Evolutionary conservation across 495 filamentous ascomycete species (phyloP).

Genomic region (Penicillium desertorum): DNA sequence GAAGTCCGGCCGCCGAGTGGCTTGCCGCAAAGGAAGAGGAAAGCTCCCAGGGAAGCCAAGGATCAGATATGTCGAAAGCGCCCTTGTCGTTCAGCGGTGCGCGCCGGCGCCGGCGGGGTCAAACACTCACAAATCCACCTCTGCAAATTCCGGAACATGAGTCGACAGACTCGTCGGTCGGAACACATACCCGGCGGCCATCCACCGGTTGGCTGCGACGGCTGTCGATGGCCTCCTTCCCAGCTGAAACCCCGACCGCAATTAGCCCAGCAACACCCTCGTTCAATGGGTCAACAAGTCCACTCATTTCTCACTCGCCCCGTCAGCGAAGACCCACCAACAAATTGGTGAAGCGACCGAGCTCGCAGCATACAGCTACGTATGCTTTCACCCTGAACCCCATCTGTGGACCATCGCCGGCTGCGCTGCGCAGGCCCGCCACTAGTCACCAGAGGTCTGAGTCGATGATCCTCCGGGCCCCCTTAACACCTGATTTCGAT

Average conservation of each 20-base stretch:
- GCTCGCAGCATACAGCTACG: slow-evolving; percentile 57
- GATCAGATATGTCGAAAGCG: slow-evolving; percentile 27
- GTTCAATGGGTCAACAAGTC: slow-evolving; percentile 68
- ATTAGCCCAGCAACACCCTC: slow-evolving; percentile 65
- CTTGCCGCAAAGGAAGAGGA: slow-evolving; percentile 15
- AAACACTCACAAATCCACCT: slow-evolving; percentile 41
- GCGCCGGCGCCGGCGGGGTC: slow-evolving; percentile 38
- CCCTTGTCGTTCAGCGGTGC: slow-evolving; percentile 58
- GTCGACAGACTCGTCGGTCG: slow-evolving; percentile 36
- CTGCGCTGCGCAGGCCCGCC: slow-evolving; percentile 70
- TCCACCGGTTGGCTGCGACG: slow-evolving; percentile 75
- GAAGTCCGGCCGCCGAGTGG: slow-evolving; percentile 17
- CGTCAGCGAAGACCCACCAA: slow-evolving; percentile 62
- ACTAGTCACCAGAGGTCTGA: slow-evolving; percentile 86
- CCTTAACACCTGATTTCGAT: slow-evolving; percentile 35
- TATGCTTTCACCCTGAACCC: slow-evolving; percentile 31
- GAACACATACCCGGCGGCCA: slow-evolving; percentile 45
- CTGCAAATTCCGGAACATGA: slow-evolving; percentile 31
- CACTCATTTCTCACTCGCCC: slow-evolving; percentile 53
- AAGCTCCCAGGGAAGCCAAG: slow-evolving; percentile 12
- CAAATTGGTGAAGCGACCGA: slow-evolving; percentile 83
- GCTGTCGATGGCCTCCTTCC: slow-evolving; percentile 71
- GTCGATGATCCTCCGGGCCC: slow-evolving; percentile 56
- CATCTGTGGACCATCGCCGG: slow-evolving; percentile 50
- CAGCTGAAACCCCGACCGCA: slow-evolving; percentile 67